Evolutionary conservation across 208 protist genomes (phyloP), one percentile per base, ranked within the genome.

Genomic region (Strigomonas galati): DNA sequence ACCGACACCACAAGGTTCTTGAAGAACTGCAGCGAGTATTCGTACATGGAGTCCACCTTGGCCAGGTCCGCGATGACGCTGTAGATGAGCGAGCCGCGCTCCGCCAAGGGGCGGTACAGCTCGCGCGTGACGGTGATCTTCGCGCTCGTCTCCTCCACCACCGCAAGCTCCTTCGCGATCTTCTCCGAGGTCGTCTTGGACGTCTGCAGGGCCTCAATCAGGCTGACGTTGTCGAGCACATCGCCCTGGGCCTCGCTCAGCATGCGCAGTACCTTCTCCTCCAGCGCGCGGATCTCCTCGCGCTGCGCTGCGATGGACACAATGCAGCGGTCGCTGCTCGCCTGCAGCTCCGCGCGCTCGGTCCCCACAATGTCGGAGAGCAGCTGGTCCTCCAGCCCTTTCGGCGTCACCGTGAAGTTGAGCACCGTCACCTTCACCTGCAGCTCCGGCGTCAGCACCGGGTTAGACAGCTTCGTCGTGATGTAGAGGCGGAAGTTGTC

Each of bases 391-490:
- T 97, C 91, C 44, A 98, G 70, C 17, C 92, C 94, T 44, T 89
- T 75, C 30, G 81, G 81, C 17, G 94, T 98, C 14, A 98, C 90
- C 30, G 90, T 98, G 78, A 97, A 98, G 82, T 98, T 95, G 54
- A 95, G 77, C 49, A 98, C 85, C 5, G 90, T 93, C 48, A 96
- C 73, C 67, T 95, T 97, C 78, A 96, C 91, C 76, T 95, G 94
- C 44, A 98, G 74, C 71, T 99, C 97, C 5, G 97, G 97, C 40
- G 91, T 83, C 58, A 97, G 96, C 63, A 96, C 78, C 6, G 97
- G 96, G 72, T 98, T 98, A 19, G 89, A 75, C 31, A 98, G 80
- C 69, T 98, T 98, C 52, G 88, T 97, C 15, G 96, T 97, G 65
- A 99, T 95, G 81, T 95, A 99, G 17, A 99, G 78, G 10, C 73